Base-by-base conservation (phyloP, 768 basidiomycete species). In the Porphyrellus cyaneotinctus region DNA sequence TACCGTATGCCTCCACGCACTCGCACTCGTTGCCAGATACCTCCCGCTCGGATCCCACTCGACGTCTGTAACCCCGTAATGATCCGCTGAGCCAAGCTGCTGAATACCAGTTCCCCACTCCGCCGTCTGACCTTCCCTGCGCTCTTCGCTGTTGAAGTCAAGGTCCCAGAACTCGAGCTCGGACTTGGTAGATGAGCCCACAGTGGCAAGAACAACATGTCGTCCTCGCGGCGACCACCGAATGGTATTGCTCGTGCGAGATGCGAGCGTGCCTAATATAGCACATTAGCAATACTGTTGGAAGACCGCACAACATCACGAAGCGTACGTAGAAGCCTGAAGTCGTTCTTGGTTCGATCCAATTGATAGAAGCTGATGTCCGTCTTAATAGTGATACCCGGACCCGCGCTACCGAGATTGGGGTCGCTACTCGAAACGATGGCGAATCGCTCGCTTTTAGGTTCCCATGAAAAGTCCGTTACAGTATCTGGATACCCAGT, bases 81-180 rank as follows among this genome's bases (percentile, higher is more conserved):
- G 95, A 70, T 98, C 97, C 3, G 87, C 85, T 18, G 85, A 81
- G 37, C 85, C 88, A 33, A 98, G 79, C 7, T 88, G 78, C 66
- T 94, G 89, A 58, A 98, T 91, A 37, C 87, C 85, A 47, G 79
- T 78, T 39, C 90, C 94, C 83, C 91, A 92, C 43, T 95, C 95
- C 3, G 75, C 70, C 26, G 66, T 63, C 58, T 79, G 77, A 10
- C 70, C 63, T 60, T 80, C 74, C 55, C 75, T 71, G 30, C 74
- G 70, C 13, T 78, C 77, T 52, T 84, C 82, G 54, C 76, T 78
- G 58, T 81, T 86, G 68, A 97, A 95, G 74, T 99, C 97, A 39
- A 97, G 78, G 71, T 99, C 97, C 94, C 91, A 99, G 74, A 98
- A 99, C 68, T 98, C 95, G 26, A 99, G 79, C 71, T 97, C 97